Percentiles rank a stretch among this genome's conserved stretches.
These are phyloP conservation scores for Oryza officinalis DNA, from an alignment of 176 grass and related monocot species.

Conservation along the genomic window DNA sequence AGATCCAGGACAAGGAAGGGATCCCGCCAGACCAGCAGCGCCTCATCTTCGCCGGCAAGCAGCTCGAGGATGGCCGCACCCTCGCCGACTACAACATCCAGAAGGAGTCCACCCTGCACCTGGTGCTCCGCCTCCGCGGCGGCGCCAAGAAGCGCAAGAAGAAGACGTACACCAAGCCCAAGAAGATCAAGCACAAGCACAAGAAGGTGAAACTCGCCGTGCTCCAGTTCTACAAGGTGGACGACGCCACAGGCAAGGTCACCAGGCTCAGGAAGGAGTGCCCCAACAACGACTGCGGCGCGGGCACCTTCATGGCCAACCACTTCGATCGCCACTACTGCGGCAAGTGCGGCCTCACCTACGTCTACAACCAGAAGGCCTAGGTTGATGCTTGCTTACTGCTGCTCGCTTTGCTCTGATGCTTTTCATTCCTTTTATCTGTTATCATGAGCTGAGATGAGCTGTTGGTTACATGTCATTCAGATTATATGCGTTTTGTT, in stretches of 20 bases:
- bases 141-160: conserved; percentile 93
- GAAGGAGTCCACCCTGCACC: conserved; percentile 79
- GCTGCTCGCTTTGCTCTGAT: background rate
- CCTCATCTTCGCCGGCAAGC: conserved; percentile 85
- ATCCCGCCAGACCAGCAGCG: conserved; percentile 90
- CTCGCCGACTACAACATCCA: conserved; percentile 97
- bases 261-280: conserved; percentile 80
- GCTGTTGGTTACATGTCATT: conserved; percentile 32
- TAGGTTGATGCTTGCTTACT: background rate
- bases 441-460: background rate
- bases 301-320: conserved; percentile 80
- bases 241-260: conserved; percentile 74
- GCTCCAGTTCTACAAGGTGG: conserved; percentile 81
- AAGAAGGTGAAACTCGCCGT: conserved; percentile 84
- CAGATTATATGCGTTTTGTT: conserved; percentile 17
- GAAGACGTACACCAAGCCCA: conserved; percentile 88
- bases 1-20: conserved; percentile 92
- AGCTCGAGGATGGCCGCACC: conserved; percentile 79
- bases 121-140: conserved; percentile 74
- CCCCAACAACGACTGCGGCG: conserved; percentile 74
- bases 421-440: conserved; percentile 12
- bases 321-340: conserved; percentile 91
- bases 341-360: conserved; percentile 87
- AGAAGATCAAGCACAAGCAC: conserved; percentile 84
- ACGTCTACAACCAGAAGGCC: conserved; percentile 78